Conservation (phyloP, 2,329 filamentous ascomycete species). For the Mollisia scopiformis region DNA sequence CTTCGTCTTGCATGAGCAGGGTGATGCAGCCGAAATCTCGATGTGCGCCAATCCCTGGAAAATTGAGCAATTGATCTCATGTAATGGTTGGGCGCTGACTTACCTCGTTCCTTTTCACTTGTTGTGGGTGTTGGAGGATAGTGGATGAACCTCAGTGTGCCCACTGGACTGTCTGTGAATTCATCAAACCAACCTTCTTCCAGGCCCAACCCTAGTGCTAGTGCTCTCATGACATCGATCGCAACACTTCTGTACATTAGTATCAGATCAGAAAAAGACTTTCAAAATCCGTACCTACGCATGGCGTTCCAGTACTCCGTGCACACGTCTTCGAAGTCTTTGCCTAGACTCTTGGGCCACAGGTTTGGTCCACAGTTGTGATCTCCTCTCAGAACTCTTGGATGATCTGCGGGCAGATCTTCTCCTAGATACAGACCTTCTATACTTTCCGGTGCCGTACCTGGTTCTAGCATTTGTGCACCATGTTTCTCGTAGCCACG, state of each 20-base stretch:
- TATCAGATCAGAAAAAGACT: not conserved
- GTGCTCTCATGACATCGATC: conserved; percentile 58
- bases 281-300: not conserved
- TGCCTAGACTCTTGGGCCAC: conserved; percentile 5
- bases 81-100: not conserved
- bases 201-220: conserved; percentile 51
- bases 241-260: not conserved
- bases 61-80: not conserved
- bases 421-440: conserved; percentile 10
- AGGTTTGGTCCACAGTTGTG: conserved; percentile 12
- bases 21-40: conserved; percentile 14
- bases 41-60: conserved; percentile 12
- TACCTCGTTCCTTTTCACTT: conserved; percentile 3
- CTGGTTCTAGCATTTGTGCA: conserved; percentile 7
- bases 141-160: conserved; percentile 5
- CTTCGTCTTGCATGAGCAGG: conserved; percentile 15
- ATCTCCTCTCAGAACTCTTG: conserved; percentile 5
- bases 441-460: conserved; percentile 7
- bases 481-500: conserved; percentile 8
- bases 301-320: conserved; percentile 10
- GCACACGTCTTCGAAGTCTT: conserved; percentile 5
- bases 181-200: conserved; percentile 7
- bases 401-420: not conserved
- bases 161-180: not conserved
- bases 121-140: conserved; percentile 10